Evolutionary conservation across 202 grass and related monocot genomes (phyloP).

Genomic region (Setaria viridis): DNA sequence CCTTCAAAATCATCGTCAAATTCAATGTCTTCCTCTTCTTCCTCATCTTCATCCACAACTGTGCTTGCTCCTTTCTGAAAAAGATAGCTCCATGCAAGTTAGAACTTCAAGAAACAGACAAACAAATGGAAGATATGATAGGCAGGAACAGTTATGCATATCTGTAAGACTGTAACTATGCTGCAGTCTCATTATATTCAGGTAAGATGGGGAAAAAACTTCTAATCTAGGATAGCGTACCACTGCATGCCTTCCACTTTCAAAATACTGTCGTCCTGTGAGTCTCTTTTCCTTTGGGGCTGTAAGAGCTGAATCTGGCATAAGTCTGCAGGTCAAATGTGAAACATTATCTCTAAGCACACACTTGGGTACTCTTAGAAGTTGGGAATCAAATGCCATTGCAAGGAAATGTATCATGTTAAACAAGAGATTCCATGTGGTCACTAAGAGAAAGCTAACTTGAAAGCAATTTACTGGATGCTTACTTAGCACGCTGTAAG

Average conservation of each 20-base stretch:
- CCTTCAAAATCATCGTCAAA: slow-evolving; percentile 98
- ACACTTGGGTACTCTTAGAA: slow-evolving; percentile 20
- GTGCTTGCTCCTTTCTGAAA: slow-evolving; percentile 86
- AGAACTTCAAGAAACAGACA: neutral
- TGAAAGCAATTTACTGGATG: slow-evolving; percentile 37
- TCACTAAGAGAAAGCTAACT: slow-evolving; percentile 17
- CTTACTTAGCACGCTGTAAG: slow-evolving; percentile 93
- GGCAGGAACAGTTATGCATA: slow-evolving; percentile 12
- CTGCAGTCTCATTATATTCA: slow-evolving; percentile 11
- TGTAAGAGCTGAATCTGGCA: slow-evolving; percentile 96
- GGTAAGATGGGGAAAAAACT: slow-evolving; percentile 17
- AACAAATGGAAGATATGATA: slow-evolving; percentile 17
- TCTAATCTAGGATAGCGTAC: slow-evolving; percentile 50
- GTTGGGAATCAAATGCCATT: slow-evolving; percentile 1
- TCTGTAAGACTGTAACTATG: slow-evolving; percentile 15
- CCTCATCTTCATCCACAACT: slow-evolving; percentile 75
- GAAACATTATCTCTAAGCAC: slow-evolving; percentile 34
- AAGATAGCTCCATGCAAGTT: slow-evolving; percentile 19
- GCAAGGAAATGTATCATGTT: slow-evolving; percentile 4
- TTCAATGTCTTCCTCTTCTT: slow-evolving; percentile 93
- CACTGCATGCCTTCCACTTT: slow-evolving; percentile 86
- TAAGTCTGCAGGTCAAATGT: slow-evolving; percentile 74
- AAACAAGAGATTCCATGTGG: slow-evolving; percentile 34
- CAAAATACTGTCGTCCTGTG: slow-evolving; percentile 87
- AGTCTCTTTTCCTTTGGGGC: slow-evolving; percentile 92